These are phyloP conservation scores for Leishmania major DNA, from an alignment of 208 protist genomes.

Conservation along the genomic window DNA sequence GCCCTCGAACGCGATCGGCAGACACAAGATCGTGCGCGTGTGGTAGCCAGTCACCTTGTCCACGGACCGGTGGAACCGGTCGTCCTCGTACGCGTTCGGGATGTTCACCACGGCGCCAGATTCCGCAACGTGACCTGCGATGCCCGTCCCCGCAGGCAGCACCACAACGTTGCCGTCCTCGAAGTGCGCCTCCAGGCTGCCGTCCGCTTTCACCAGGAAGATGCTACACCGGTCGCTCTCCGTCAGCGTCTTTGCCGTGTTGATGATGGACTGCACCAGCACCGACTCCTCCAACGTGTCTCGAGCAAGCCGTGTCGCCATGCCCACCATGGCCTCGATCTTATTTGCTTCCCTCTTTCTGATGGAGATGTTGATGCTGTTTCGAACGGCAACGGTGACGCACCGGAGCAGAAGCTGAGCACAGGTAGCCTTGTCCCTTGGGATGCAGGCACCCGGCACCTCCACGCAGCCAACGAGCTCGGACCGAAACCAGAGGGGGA, in stretches of 20 bases:
- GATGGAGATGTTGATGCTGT: slow-evolving; percentile 24
- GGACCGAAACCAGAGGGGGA: slow-evolving; percentile 48
- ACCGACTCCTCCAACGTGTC: slow-evolving; percentile 80
- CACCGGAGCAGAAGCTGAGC: slow-evolving; percentile 35
- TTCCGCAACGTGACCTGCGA: slow-evolving; percentile 70
- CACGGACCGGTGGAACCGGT: slow-evolving; percentile 67
- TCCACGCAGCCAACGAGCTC: slow-evolving; percentile 71
- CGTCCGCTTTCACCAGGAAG: slow-evolving; percentile 61
- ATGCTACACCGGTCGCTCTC: slow-evolving; percentile 78
- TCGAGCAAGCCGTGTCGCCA: slow-evolving; percentile 80
- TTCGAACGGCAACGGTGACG: slow-evolving; percentile 28
- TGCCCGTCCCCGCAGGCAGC: slow-evolving; percentile 56
- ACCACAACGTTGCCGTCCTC: slow-evolving; percentile 70
- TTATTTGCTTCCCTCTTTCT: slow-evolving; percentile 50
- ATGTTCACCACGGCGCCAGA: slow-evolving; percentile 69
- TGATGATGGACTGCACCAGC: slow-evolving; percentile 79
- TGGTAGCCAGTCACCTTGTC: slow-evolving; percentile 75
- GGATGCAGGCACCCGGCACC: slow-evolving; percentile 28
- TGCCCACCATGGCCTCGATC: slow-evolving; percentile 79
- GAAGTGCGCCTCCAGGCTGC: slow-evolving; percentile 68
- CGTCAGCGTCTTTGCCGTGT: slow-evolving; percentile 70
- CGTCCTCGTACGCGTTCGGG: slow-evolving; percentile 69
- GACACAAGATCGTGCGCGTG: slow-evolving; percentile 75
- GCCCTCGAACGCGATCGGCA: slow-evolving; percentile 70
- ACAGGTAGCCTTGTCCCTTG: background rate